A percentile compares a stretch with the other conserved stretches of the same genome.
Evolutionary conservation across 2,329 filamentous ascomycete species (phyloP).

Genomic region (Fusarium pininemorale): DNA sequence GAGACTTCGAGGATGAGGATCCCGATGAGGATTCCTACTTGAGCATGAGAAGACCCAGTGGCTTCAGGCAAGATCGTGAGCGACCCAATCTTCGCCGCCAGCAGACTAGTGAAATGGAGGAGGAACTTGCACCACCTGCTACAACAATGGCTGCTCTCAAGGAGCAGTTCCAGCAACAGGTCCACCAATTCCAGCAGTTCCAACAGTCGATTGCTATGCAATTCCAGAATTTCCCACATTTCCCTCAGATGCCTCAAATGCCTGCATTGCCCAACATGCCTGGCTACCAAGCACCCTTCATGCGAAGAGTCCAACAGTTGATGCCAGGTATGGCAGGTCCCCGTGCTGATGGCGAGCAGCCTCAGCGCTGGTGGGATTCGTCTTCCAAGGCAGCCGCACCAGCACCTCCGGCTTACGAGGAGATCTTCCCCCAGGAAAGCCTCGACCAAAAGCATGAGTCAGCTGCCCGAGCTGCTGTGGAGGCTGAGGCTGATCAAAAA

Average conservation of each 20-base stretch:
- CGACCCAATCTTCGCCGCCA: constrained; percentile 50
- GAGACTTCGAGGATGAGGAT: constrained; percentile 55
- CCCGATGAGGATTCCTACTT: constrained; percentile 50
- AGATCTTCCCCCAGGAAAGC: constrained; percentile 72
- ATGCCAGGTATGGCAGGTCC: constrained; percentile 70
- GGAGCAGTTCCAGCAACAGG: constrained; percentile 76
- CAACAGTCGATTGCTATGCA: constrained; percentile 75
- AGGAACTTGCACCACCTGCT: constrained; percentile 61
- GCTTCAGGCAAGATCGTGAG: constrained; percentile 44
- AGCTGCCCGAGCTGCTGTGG: constrained; percentile 65
- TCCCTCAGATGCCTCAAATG: constrained; percentile 71
- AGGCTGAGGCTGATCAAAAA: constrained; percentile 67
- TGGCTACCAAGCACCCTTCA: constrained; percentile 77
- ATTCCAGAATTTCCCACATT: constrained; percentile 64
- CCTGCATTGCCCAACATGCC: constrained; percentile 67
- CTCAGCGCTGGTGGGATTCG: constrained; percentile 70
- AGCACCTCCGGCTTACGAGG: constrained; percentile 79
- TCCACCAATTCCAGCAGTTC: constrained; percentile 68
- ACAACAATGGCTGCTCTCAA: constrained; percentile 73
- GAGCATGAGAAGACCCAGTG: constrained; percentile 49
- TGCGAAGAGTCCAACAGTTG: constrained; percentile 76
- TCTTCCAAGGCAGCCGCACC: constrained; percentile 61
- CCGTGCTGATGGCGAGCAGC: constrained; percentile 57
- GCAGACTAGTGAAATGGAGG: constrained; percentile 47
- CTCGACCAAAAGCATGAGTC: constrained; percentile 66